These are phyloP conservation scores for Zygoascus flipseniorum DNA, from an alignment of 805 yeast species.

Conservation along the genomic window DNA sequence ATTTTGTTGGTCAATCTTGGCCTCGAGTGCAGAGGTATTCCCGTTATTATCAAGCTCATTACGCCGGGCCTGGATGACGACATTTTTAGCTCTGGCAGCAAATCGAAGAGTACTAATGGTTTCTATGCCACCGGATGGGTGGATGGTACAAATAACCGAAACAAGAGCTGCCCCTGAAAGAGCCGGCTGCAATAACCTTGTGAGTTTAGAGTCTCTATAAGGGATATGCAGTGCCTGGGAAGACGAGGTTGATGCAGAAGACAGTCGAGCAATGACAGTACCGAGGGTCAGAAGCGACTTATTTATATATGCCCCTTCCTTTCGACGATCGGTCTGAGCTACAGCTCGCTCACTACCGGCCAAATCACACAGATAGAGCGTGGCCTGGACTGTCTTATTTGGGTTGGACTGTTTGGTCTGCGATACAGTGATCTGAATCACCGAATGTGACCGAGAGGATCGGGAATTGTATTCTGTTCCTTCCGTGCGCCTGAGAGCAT, in stretches of 20 bases:
- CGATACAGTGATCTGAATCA: conserved; percentile 56
- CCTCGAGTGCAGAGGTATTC: conserved; percentile 26
- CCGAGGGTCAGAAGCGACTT: conserved; percentile 85
- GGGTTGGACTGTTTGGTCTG: background rate
- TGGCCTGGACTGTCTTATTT: conserved; percentile 33
- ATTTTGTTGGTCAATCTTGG: conserved; percentile 49
- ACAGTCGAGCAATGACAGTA: conserved; percentile 79
- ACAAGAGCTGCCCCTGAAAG: conserved; percentile 80
- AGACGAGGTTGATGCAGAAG: conserved; percentile 30
- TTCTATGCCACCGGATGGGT: conserved; percentile 58
- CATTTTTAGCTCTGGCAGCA: conserved; percentile 88
- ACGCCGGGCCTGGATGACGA: conserved; percentile 57
- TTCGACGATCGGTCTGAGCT: conserved; percentile 65
- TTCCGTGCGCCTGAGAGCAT: conserved; percentile 65
- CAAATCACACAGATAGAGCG: conserved; percentile 81
- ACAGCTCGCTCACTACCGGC: conserved; percentile 95
- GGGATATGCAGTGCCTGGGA: conserved; percentile 60
- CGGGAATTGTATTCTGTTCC: conserved; percentile 85
- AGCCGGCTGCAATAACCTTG: conserved; percentile 86
- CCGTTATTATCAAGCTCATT: conserved; percentile 25
- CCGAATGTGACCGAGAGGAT: conserved; percentile 86
- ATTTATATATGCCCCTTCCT: conserved; percentile 90
- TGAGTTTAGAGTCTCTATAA: conserved; percentile 86
- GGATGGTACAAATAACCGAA: conserved; percentile 76
- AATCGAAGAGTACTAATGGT: conserved; percentile 82